phyloP scores from a whole-genome alignment of 2,329 filamentous ascomycete genomes.

The Beauveria pseudobassiana region DNA sequence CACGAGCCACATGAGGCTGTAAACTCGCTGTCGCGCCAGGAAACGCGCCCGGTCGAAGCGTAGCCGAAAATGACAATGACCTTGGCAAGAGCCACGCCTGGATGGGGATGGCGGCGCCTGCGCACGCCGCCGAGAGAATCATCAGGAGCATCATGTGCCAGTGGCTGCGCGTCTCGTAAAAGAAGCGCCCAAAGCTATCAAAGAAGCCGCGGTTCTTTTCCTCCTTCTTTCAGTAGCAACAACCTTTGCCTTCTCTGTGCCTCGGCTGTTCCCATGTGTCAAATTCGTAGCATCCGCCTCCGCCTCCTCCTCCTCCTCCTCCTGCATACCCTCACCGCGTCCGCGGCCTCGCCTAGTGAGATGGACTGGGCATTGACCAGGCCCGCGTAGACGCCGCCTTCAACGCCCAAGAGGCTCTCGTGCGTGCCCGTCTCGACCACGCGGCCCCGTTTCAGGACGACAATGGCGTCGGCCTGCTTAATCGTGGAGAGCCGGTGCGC shows the following conservation, averaged over 20 bases:
- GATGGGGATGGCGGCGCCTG: constrained; percentile 38
- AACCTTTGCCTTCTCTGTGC: constrained; percentile 33
- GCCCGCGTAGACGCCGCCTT: constrained; percentile 57
- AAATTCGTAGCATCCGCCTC: constrained; percentile 36
- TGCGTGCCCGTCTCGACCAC: constrained; percentile 72
- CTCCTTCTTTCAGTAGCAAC: background rate
- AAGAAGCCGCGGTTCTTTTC: constrained; percentile 47
- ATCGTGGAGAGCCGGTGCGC: constrained; percentile 70
- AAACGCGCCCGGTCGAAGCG: constrained; percentile 22
- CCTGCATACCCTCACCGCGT: constrained; percentile 32
- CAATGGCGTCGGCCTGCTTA: constrained; percentile 69
- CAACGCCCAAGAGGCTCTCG: constrained; percentile 54
- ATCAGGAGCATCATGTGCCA: constrained; percentile 47
- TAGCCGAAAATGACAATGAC: constrained; percentile 44
- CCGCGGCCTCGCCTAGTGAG: constrained; percentile 42
- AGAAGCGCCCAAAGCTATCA: constrained; percentile 46
- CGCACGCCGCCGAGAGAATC: constrained; percentile 38
- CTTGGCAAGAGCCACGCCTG: constrained; percentile 48
- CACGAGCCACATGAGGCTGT: constrained; percentile 58
- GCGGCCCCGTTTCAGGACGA: constrained; percentile 64
- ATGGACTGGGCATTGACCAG: constrained; percentile 59
- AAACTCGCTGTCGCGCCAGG: constrained; percentile 42
- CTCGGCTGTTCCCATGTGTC: constrained; percentile 36
- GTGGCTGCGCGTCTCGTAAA: constrained; percentile 47
- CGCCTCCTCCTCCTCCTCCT: constrained; percentile 37